Conservation (phyloP, 192 early-diverging fungal species). For the Coemansia sp. region DNA sequence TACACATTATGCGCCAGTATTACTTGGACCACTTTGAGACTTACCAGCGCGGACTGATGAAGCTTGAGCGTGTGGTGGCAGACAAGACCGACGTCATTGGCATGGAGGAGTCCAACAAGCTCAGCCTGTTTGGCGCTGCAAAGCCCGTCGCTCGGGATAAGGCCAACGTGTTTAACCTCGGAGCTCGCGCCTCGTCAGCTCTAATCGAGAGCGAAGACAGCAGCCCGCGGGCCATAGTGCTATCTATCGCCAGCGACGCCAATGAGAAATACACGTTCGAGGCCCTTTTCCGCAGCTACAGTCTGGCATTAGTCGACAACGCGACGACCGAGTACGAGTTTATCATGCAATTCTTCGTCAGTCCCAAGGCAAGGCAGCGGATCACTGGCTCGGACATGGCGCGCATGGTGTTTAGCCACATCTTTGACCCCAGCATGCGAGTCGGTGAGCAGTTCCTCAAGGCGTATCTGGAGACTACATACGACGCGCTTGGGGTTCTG, state of each 20-base stretch:
- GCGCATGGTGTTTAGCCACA: constrained; percentile 76
- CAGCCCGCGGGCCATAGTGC: constrained; percentile 79
- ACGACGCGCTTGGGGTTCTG: constrained; percentile 89
- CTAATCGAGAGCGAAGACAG: constrained; percentile 70
- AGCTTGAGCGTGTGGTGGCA: constrained; percentile 73
- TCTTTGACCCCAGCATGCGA: constrained; percentile 74
- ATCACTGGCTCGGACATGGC: constrained; percentile 64
- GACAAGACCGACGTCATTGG: constrained; percentile 89
- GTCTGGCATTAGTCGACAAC: constrained; percentile 91
- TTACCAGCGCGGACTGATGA: constrained; percentile 76
- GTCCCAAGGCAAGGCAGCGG: constrained; percentile 62
- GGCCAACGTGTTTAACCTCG: constrained; percentile 82
- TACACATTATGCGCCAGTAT: constrained; percentile 82
- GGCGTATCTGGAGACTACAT: constrained; percentile 72
- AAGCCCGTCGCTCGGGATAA: constrained; percentile 79
- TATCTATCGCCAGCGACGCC: constrained; percentile 49
- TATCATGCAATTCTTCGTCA: constrained; percentile 86
- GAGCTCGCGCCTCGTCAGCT: constrained; percentile 67
- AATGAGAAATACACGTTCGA: constrained; percentile 70
- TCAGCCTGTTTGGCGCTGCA: constrained; percentile 68
- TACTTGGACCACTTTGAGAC: constrained; percentile 89
- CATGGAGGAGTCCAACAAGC: constrained; percentile 79
- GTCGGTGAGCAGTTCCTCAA: constrained; percentile 63
- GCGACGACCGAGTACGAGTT: constrained; percentile 95
- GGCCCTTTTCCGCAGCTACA: constrained; percentile 88